Base-by-base conservation (phyloP, 495 filamentous ascomycete species). In the Clavariopsis aquatica region DNA sequence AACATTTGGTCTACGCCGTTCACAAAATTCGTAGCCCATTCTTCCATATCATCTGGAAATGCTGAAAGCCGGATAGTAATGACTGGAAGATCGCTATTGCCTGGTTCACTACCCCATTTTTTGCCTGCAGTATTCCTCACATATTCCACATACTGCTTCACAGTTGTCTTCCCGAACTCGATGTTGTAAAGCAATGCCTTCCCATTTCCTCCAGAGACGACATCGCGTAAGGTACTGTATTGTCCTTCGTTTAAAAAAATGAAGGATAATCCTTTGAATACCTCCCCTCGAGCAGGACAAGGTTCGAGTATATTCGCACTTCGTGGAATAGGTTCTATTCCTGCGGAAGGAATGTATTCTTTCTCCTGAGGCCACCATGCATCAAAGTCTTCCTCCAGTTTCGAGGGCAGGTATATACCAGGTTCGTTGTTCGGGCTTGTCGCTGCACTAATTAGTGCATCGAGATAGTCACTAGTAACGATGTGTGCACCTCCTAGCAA, bases 201-300 rank as follows among this genome's bases (percentile, higher is more conserved):
- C 13, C 94, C 94, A 62, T 86, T 84, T 0, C 90, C 94, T 60
- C 86, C 85, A 1, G 84, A 88, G 54, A 98, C 90, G 0, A 87
- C 83, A 0, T 83, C 81, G 20, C 88, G 78, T 1, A 98, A 77
- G 69, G 82, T 90, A 1, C 93, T 85, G 71, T 87, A 93, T 69
- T 98, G 95, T n/a, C 75, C 76, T 43, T 81, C 71, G 57, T 93
- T 87, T 31, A 91, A 89, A 63, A 98, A 96, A 20, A 98, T 79
- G 71, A 98, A 96, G 0, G 87, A 93, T 60, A 90, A 94, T 20
- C 89, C 91, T 27, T 91, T 85, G 64, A 98, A 97, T 9, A 98
- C 76, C 45, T 86, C 86, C 15, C 80, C 73, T 19, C 94, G 81
- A 5, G 76, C 72, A 0, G 82, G 72, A 56, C 93, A 82, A 0